These are phyloP conservation scores for Ligustrum vulgare DNA, from an alignment of 257 asterid genomes.

Conservation along the genomic window DNA sequence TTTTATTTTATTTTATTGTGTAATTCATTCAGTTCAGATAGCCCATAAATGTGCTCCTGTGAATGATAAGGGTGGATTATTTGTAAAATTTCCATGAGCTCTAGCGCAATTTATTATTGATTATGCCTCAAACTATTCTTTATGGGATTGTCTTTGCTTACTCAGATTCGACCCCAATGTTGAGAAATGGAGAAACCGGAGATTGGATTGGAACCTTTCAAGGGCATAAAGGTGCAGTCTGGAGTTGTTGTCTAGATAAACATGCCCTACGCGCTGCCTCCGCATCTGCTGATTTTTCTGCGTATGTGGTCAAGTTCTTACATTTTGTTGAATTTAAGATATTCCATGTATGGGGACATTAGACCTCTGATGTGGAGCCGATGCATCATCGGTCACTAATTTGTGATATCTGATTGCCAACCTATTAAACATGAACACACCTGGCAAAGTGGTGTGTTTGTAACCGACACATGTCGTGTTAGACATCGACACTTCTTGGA, in stretches of 20 bases:
- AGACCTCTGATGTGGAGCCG: neutral
- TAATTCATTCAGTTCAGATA: conserved; percentile 2
- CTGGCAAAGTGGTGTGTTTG: no score
- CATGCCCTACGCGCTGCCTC: conserved; percentile 92
- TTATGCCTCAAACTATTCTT: conserved; percentile 3
- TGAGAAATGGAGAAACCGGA: conserved; percentile 97
- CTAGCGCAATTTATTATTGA: neutral
- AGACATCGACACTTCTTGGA: neutral
- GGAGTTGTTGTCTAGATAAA: conserved; percentile 90
- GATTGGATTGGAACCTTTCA: conserved; percentile 98
- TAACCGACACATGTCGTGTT: no score
- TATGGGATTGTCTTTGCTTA: conserved; percentile 10
- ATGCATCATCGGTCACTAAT: neutral
- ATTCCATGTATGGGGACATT: neutral
- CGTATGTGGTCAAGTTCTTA: conserved; percentile 48
- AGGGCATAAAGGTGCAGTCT: conserved; percentile 99
- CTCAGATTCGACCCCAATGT: conserved; percentile 87
- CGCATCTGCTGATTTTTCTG: conserved; percentile 96
- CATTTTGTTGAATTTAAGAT: neutral
- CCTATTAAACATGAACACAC: neutral
- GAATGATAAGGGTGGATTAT: neutral
- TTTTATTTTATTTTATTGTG: neutral
- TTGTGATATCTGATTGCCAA: neutral
- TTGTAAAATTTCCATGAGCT: neutral
- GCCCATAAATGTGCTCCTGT: neutral